Evolutionary conservation across 1,284 basidiomycete species (phyloP).

Genomic region (Testicularia cyperi): DNA sequence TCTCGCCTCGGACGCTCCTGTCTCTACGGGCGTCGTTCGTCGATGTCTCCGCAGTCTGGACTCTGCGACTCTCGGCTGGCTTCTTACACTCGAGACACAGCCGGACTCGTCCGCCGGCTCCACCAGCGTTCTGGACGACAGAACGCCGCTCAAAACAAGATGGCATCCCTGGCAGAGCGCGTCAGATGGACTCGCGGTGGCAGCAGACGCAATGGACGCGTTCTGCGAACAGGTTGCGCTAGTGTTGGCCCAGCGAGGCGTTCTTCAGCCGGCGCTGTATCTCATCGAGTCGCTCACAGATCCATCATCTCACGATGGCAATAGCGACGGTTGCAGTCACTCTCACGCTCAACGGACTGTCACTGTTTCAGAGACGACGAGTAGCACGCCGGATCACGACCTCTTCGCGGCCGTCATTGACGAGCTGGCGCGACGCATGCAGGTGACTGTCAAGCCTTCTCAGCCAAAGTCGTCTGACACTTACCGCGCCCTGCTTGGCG

Average conservation of each 20-base stretch:
- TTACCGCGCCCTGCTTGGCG: conserved; percentile 12
- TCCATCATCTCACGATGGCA: too few species aligned
- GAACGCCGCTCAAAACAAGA: conserved; percentile 6
- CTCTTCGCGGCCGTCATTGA: conserved; percentile 18
- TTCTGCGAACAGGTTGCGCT: conserved; percentile 28
- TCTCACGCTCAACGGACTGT: too few species aligned
- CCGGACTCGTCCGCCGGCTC: neutral
- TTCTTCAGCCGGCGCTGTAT: conserved; percentile 22
- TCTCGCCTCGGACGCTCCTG: conserved; percentile 4
- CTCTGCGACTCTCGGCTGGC: conserved; percentile 23
- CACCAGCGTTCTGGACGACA: conserved; percentile 4
- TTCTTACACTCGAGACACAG: conserved; percentile 19
- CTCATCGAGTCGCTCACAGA: conserved; percentile 11
- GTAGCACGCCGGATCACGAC: conserved; percentile 19
- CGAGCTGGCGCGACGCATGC: conserved; percentile 15
- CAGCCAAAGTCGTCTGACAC: conserved; percentile 9
- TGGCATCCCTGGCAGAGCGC: conserved; percentile 35
- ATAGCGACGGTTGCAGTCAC: too few species aligned
- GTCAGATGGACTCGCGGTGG: conserved; percentile 1
- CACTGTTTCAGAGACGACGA: neutral
- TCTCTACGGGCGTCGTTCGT: conserved; percentile 18
- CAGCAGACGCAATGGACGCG: conserved; percentile 10
- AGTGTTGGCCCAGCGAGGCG: conserved; percentile 25
- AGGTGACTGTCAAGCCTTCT: neutral
- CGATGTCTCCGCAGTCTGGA: conserved; percentile 20